Evolutionary conservation across 2,329 filamentous ascomycete genomes (phyloP), one percentile per base, ranked within the genome.

Genomic region (Bisporella sp.): DNA sequence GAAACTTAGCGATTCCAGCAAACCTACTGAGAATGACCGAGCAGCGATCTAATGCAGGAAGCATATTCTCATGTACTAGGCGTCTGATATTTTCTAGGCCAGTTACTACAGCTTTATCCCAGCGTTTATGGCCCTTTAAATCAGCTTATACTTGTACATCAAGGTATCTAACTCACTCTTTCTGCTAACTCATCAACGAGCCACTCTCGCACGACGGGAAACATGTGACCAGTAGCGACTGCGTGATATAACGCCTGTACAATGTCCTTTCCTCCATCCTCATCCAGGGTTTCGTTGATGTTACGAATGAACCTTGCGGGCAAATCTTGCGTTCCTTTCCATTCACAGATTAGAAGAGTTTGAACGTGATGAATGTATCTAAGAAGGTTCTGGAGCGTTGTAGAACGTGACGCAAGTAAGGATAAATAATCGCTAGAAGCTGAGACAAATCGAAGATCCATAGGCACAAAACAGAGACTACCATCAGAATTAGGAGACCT

Each of bases 41-140:
- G 58, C 87, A 86, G 47, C 92, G 82, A 59, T 97, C 90, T 2
- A 97, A 73, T 0, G 89, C 89, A 0, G 93, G 93, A 2, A 97
- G 75, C 47, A 96, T 82, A 65, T 95, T 91, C 63, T 96, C 85
- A 62, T 96, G 91, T 0, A 90, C 75, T 9, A 97, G 75, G 47
- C 81, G 79, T 46, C 89, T 81, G 7, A 97, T 76, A 48, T 82
- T 85, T 53, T 88, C 83, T 21, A 96, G 84, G 1, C 90, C 89
- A 4, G 82, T 81, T 1, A 80, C 77, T 2, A 95, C 86, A 5
- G 87, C 85, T 62, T 92, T 95, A 56, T 97, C 91, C 93, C 93
- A 99, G 45, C 93, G 78, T 68, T 96, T 96, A 61, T 95, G 88
- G 0, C 90, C 90, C 85, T 93, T 21, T 12, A 31, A 51, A 57